phyloP scores from a whole-genome alignment of 148 eudicot species.

The Fagopyrum esculentum region DNA sequence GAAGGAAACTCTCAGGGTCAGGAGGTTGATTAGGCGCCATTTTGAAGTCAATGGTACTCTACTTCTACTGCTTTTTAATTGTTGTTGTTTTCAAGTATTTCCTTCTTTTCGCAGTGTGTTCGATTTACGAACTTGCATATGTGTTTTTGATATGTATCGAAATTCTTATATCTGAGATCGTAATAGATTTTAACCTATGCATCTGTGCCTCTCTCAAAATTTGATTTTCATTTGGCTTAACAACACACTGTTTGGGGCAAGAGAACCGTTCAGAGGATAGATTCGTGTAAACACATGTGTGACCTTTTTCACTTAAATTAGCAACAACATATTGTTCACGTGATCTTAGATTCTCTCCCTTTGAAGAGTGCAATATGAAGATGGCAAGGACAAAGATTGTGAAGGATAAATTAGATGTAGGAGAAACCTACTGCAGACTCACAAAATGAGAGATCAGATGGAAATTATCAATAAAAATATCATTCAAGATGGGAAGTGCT shows the following conservation, averaged over 20 bases:
- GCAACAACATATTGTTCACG: neutral
- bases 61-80: too few relatives aligned
- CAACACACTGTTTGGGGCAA: neutral
- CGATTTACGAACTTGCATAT: neutral
- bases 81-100: neutral
- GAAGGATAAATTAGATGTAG: too few relatives aligned
- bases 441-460: neutral
- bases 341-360: neutral
- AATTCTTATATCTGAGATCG: too few relatives aligned
- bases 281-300: neutral
- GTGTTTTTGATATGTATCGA: neutral
- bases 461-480: neutral
- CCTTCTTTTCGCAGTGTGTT: neutral
- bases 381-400: neutral
- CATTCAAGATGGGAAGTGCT: neutral
- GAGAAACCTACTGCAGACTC: neutral
- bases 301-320: neutral
- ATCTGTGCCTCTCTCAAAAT: too few relatives aligned
- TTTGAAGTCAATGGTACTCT: constrained; percentile 50
- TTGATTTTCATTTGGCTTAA: neutral
- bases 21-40: constrained; percentile 46
- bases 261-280: neutral
- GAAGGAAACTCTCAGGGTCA: constrained; percentile 44
- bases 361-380: neutral
- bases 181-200: too few relatives aligned